Evolutionary conservation across 2,329 filamentous ascomycete species (phyloP).

Genomic region (Chaetomium strumarium): DNA sequence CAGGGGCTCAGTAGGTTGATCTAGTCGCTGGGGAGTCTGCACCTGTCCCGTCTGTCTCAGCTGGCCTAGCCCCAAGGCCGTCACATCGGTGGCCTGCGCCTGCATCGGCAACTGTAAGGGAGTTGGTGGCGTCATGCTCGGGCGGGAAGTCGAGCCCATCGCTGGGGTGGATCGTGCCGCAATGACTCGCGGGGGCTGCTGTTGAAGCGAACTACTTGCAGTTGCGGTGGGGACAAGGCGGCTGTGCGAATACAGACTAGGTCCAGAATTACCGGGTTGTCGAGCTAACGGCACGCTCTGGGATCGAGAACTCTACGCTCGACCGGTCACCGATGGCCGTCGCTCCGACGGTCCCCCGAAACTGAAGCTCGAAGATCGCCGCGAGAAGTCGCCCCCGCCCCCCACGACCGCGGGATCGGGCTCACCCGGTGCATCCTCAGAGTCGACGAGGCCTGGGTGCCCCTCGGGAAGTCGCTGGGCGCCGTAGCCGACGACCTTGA

Average conservation of each 20-base stretch:
- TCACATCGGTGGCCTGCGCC: no score
- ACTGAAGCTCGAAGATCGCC: constrained; percentile 43
- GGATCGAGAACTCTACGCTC: constrained; percentile 34
- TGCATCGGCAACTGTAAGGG: no score
- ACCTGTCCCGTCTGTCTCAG: no score
- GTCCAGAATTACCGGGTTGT: neutral
- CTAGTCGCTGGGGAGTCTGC: no score
- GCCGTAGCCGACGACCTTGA: constrained; percentile 52
- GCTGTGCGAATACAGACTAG: neutral
- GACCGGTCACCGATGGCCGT: constrained; percentile 42
- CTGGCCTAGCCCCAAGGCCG: no score
- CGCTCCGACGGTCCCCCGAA: constrained; percentile 37
- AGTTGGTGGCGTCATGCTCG: no score
- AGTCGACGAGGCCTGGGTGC: constrained; percentile 41
- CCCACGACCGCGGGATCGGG: constrained; percentile 40
- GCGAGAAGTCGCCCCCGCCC: constrained; percentile 32
- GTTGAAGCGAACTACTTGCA: neutral
- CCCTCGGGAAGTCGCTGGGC: constrained; percentile 48
- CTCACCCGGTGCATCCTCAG: constrained; percentile 55
- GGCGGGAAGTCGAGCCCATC: no score
- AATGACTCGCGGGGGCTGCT: no score
- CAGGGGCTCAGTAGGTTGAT: no score
- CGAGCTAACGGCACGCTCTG: constrained; percentile 8
- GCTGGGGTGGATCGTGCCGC: no score
- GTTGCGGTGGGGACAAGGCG: neutral